Conservation (phyloP, 208 protist genomes). For the Leptomonas pyrrhocoris region DNA sequence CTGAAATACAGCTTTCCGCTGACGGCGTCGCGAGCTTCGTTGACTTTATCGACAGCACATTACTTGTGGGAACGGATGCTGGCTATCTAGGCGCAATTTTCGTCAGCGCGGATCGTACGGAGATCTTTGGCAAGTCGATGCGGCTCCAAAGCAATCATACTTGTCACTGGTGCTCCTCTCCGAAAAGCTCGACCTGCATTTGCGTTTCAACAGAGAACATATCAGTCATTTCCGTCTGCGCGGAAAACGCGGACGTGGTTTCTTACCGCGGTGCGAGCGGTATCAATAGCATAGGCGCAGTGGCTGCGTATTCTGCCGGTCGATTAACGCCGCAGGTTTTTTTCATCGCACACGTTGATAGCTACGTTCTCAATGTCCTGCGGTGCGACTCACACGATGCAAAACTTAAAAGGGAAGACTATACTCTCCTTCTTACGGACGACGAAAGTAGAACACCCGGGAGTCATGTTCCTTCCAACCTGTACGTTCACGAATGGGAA, state of each 20-base stretch:
- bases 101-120: slow-evolving; percentile 11
- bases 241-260: not conserved
- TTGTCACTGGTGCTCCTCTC: slow-evolving; percentile 11
- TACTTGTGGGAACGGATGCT: slow-evolving; percentile 29
- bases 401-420: not conserved
- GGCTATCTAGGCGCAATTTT: slow-evolving; percentile 29
- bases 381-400: not conserved
- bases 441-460: not conserved
- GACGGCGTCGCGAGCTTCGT: slow-evolving; percentile 20
- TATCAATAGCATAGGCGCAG: not conserved
- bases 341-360: slow-evolving; percentile 16
- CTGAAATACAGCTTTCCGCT: slow-evolving; percentile 14
- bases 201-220: slow-evolving; percentile 9
- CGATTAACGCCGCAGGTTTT: not conserved
- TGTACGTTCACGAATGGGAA: slow-evolving; percentile 11
- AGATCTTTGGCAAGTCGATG: slow-evolving; percentile 5
- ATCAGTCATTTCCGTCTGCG: not conserved
- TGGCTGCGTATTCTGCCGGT: slow-evolving; percentile 1
- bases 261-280: not conserved
- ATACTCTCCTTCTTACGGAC: slow-evolving; percentile 1
- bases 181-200: not conserved
- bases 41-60: slow-evolving; percentile 23
- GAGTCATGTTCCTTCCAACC: not conserved
- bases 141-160: slow-evolving; percentile 10
- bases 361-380: slow-evolving; percentile 19